These are phyloP conservation scores for Boletus eberwhitei DNA, from an alignment of 768 basidiomycete species.

Conservation along the genomic window DNA sequence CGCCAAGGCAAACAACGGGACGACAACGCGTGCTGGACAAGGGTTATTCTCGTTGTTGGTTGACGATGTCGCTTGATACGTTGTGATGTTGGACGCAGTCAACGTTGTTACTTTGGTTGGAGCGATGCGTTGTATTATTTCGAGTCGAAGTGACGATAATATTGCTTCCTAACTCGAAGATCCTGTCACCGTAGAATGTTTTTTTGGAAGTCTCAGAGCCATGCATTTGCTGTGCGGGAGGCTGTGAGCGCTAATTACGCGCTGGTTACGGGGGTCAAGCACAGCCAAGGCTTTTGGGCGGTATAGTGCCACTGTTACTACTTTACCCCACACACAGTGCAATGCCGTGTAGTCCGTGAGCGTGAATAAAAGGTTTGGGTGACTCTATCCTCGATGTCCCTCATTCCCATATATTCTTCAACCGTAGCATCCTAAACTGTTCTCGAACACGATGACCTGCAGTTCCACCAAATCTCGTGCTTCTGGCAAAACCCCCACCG, in stretches of 20 bases:
- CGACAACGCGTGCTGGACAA: slow-evolving; percentile 4
- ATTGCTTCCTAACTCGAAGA: background rate
- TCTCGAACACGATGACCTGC: background rate
- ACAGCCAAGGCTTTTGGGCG: no score
- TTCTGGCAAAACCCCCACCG: slow-evolving; percentile 7
- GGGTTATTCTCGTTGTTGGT: slow-evolving; percentile 42
- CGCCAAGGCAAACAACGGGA: slow-evolving; percentile 25
- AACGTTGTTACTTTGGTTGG: background rate
- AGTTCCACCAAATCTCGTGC: background rate
- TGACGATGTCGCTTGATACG: slow-evolving; percentile 34
- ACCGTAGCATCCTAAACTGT: no score
- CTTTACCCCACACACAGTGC: background rate
- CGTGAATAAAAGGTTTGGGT: background rate
- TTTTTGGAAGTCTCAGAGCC: no score
- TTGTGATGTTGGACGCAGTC: background rate
- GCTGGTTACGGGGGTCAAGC: no score
- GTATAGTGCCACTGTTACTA: no score
- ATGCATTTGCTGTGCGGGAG: no score
- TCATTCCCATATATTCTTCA: background rate
- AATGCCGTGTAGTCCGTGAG: no score
- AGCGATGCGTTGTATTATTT: background rate
- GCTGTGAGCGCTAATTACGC: no score
- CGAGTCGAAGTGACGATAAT: no score
- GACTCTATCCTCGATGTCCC: background rate
- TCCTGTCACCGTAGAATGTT: background rate